Evolutionary conservation across 345 rosid genomes (phyloP).

Genomic region (Fremontodendron californicum): DNA sequence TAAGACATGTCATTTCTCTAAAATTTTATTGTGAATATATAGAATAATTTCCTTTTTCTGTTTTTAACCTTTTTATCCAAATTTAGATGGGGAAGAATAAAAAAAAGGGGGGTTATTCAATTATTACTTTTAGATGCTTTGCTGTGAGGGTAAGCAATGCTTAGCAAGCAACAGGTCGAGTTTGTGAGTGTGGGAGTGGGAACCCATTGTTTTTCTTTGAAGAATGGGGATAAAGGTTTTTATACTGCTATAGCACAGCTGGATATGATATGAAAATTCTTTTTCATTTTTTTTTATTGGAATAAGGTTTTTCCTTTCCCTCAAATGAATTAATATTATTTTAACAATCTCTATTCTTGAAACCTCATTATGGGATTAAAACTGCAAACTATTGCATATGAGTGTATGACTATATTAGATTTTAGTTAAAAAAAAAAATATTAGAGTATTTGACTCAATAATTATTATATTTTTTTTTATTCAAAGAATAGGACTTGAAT

Average conservation of each 20-base stretch:
- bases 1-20: no score
- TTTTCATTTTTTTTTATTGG: not conserved
- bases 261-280: not conserved
- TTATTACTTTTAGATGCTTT: not conserved
- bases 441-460: no score
- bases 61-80: not conserved
- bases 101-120: not conserved
- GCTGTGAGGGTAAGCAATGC: slow-evolving; percentile 2
- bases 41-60: no score
- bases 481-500: not conserved
- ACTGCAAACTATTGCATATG: no score
- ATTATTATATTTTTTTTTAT: no score
- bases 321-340: no score
- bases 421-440: no score
- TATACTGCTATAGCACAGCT: not conserved
- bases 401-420: no score
- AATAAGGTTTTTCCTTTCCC: no score
- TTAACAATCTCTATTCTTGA: no score
- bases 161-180: not conserved
- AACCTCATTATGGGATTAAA: no score
- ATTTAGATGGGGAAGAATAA: not conserved
- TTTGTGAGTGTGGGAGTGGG: not conserved
- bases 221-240: not conserved
- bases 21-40: no score
- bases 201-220: not conserved